These are phyloP conservation scores for Fusarium sp. DNA, from an alignment of 2,329 filamentous ascomycete genomes.

Conservation along the genomic window DNA sequence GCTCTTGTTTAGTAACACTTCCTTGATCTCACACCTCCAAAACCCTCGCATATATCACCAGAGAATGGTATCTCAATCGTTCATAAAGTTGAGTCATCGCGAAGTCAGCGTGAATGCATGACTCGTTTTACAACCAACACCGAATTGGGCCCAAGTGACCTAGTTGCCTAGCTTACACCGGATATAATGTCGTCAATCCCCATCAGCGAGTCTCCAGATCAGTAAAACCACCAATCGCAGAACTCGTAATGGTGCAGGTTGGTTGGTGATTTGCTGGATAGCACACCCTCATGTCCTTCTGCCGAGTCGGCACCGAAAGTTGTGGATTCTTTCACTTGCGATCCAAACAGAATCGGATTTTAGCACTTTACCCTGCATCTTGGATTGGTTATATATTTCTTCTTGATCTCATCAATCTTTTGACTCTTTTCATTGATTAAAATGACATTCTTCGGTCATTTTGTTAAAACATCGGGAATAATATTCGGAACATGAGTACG, in stretches of 20 bases:
- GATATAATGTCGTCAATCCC: neutral
- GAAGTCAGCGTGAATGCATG: neutral
- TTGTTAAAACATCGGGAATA: neutral
- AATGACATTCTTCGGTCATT: neutral
- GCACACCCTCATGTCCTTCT: neutral
- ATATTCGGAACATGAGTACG: slow-evolving; percentile 8
- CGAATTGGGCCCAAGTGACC: neutral
- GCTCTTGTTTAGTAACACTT: too few relatives aligned
- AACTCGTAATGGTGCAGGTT: neutral
- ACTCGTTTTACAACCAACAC: neutral
- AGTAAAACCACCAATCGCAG: neutral
- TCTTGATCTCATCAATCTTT: neutral
- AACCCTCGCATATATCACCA: neutral
- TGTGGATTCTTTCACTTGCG: slow-evolving; percentile 16
- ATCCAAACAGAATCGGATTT: slow-evolving; percentile 8
- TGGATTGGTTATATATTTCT: slow-evolving; percentile 18
- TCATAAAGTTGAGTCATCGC: neutral
- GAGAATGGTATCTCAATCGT: neutral
- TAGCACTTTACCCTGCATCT: slow-evolving; percentile 1
- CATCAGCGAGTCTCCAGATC: neutral
- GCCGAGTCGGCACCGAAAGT: slow-evolving; percentile 35
- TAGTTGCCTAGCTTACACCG: neutral
- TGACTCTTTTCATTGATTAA: neutral
- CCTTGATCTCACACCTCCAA: neutral
- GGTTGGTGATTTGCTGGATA: neutral